Percentiles rank a stretch among this genome's conserved stretches.
Evolutionary conservation across 768 basidiomycete species (phyloP).

Genomic region (Panaeolus cyanescens): DNA sequence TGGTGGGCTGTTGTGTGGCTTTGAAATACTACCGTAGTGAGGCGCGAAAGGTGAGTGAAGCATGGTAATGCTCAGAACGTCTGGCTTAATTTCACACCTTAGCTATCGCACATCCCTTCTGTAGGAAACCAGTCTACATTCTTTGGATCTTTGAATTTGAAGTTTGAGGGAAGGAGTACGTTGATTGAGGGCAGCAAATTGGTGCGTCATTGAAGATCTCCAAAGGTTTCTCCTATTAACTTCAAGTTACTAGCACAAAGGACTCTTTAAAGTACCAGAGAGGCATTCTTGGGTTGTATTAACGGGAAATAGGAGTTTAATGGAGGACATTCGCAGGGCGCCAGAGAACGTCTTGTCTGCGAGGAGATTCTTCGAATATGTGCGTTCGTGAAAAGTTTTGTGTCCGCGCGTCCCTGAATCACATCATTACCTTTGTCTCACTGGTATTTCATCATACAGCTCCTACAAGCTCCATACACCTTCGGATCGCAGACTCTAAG

Average conservation of each 20-base stretch:
- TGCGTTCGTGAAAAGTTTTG: conserved; percentile 21
- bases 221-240: background rate
- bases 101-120: background rate
- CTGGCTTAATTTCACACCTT: background rate
- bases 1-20: background rate
- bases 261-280: conserved; percentile 27
- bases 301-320: conserved; percentile 23
- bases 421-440: background rate
- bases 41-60: background rate
- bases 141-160: background rate
- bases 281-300: conserved; percentile 32
- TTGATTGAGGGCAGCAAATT: background rate
- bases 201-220: background rate
- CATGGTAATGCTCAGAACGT: background rate
- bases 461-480: conserved; percentile 34
- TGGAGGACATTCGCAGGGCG: conserved; percentile 36
- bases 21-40: background rate
- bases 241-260: conserved; percentile 13
- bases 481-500: conserved; percentile 24
- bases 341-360: conserved; percentile 31
- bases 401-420: conserved; percentile 21
- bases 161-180: background rate
- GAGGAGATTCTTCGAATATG: conserved; percentile 26
- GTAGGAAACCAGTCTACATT: background rate
- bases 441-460: conserved; percentile 12